Percentiles rank a stretch among this genome's conserved stretches.
These are phyloP conservation scores for Coemansia asiatica DNA, from an alignment of 192 early-diverging fungal genomes.

Conservation along the genomic window DNA sequence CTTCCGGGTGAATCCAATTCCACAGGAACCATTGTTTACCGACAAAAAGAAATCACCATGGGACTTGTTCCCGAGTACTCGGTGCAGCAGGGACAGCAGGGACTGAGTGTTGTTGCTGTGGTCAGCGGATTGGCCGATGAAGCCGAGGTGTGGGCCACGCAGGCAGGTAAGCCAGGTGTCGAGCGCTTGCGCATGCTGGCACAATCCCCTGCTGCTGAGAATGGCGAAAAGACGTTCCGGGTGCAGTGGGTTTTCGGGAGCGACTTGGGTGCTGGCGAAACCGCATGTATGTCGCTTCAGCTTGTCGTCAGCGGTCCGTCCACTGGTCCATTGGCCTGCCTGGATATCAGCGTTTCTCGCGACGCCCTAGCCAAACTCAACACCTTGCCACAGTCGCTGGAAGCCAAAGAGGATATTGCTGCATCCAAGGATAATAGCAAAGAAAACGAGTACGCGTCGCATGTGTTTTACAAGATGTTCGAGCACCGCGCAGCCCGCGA, in stretches of 20 bases:
- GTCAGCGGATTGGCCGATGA: background rate
- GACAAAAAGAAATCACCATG: background rate
- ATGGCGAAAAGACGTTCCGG: background rate
- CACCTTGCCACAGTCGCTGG: background rate
- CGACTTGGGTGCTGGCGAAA: background rate
- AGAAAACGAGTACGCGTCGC: slow-evolving; percentile 1
- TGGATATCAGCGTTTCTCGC: background rate
- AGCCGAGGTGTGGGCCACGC: slow-evolving; percentile 6
- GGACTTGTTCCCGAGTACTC: background rate
- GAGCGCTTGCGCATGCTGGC: background rate
- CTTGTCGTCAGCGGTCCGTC: background rate
- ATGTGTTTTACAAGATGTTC: slow-evolving; percentile 41
- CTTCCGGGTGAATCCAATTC: background rate
- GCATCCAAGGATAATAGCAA: background rate
- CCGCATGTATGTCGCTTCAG: background rate
- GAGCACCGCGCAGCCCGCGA: slow-evolving; percentile 19
- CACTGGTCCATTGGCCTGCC: background rate
- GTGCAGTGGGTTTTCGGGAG: background rate
- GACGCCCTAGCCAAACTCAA: background rate
- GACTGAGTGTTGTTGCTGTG: background rate
- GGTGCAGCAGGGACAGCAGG: background rate
- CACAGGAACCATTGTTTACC: background rate
- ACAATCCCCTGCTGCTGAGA: background rate
- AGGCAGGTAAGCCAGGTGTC: background rate
- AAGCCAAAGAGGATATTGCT: background rate